Conservation (phyloP, 192 early-diverging fungal genomes). For the Chytriomyces sp. region DNA sequence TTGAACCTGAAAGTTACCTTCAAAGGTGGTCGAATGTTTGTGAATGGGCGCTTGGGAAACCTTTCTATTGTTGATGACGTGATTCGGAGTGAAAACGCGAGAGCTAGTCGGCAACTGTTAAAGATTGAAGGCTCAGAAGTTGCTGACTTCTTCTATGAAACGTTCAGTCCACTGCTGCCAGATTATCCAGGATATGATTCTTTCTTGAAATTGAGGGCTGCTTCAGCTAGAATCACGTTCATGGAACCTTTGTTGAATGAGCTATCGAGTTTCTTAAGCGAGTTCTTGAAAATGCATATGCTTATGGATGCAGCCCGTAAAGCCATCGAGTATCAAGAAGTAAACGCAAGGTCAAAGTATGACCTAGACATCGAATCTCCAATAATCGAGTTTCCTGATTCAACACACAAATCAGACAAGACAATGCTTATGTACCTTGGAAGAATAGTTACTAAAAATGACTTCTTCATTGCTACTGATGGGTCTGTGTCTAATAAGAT, state of each 20-base stretch:
- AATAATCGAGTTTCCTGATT: constrained; percentile 77
- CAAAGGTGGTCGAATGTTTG: constrained; percentile 57
- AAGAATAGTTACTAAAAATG: constrained; percentile 80
- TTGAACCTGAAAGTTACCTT: constrained; percentile 72
- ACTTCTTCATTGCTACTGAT: constrained; percentile 59
- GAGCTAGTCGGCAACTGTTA: constrained; percentile 55
- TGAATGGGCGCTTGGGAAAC: constrained; percentile 50
- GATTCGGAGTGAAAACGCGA: background rate
- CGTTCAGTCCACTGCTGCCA: constrained; percentile 58
- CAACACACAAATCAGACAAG: constrained; percentile 56
- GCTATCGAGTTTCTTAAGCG: constrained; percentile 76
- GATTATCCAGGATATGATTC: constrained; percentile 87
- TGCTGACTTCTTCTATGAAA: constrained; percentile 88
- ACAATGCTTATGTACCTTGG: constrained; percentile 81
- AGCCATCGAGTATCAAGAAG: constrained; percentile 78
- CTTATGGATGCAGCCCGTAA: constrained; percentile 86
- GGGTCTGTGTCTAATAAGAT: constrained; percentile 46
- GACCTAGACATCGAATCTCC: constrained; percentile 84
- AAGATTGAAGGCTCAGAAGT: constrained; percentile 86
- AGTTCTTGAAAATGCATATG: constrained; percentile 86
- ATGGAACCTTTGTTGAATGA: constrained; percentile 71
- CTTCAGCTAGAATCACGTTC: constrained; percentile 80
- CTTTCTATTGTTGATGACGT: constrained; percentile 47
- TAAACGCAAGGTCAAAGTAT: constrained; percentile 79
- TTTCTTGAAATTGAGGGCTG: constrained; percentile 72